These are phyloP conservation scores for Nepenthes mirabilis DNA, from an alignment of 148 eudicot genomes.

Conservation along the genomic window DNA sequence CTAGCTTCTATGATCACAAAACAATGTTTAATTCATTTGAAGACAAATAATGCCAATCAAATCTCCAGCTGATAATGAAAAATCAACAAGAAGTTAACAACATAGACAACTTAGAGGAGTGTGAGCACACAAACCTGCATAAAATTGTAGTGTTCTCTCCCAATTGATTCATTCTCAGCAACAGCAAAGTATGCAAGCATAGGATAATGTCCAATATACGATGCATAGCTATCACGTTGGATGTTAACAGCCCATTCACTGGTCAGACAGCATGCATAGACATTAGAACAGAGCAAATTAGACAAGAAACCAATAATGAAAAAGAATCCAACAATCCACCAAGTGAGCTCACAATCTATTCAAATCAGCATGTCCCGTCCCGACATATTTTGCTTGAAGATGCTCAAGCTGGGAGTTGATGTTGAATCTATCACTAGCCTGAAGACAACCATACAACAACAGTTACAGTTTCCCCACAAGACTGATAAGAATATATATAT, in stretches of 20 bases:
- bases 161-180: constrained; percentile 92
- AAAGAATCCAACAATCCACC: neutral
- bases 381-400: constrained; percentile 94
- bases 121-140: constrained; percentile 55
- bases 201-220: constrained; percentile 88
- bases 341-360: constrained; percentile 59
- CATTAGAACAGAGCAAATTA: constrained; percentile 1
- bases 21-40: no score
- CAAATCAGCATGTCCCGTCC: constrained; percentile 92
- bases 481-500: neutral
- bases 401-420: constrained; percentile 98
- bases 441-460: constrained; percentile 4
- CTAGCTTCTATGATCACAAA: no score
- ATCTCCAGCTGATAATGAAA: no score
- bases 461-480: no score
- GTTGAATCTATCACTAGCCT: constrained; percentile 98
- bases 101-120: neutral
- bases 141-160: constrained; percentile 88
- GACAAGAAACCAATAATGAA: neutral
- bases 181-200: constrained; percentile 86
- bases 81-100: no score
- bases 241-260: constrained; percentile 98
- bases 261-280: constrained; percentile 6
- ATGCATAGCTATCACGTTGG: constrained; percentile 93
- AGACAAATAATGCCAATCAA: no score